A percentile compares a stretch with the other conserved stretches of the same genome.
Conservation (phyloP, 257 asterid genomes). For the Primulina tabacum region DNA sequence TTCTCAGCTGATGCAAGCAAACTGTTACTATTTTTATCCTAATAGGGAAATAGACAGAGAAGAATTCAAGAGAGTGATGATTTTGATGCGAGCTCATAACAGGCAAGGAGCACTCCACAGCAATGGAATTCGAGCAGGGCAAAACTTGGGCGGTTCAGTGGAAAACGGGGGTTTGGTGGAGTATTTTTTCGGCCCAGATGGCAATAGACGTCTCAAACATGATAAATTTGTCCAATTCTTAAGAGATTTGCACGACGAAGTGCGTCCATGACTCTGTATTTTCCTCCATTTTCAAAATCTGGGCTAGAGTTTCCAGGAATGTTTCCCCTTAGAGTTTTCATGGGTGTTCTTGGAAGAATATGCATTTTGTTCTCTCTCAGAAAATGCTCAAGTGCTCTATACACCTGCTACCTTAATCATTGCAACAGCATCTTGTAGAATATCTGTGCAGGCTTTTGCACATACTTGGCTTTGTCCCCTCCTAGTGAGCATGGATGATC, state of each 20-base stretch:
- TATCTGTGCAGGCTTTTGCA: background rate
- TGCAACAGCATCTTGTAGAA: too few relatives aligned
- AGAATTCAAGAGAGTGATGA: constrained; percentile 89
- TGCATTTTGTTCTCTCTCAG: background rate
- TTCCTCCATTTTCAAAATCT: constrained; percentile 17
- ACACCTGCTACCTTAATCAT: too few relatives aligned
- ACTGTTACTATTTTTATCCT: constrained; percentile 6
- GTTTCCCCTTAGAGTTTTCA: background rate
- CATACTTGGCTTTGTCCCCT: background rate
- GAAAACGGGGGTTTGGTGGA: constrained; percentile 83
- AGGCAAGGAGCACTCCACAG: constrained; percentile 79
- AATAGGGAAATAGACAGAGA: constrained; percentile 65
- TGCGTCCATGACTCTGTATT: constrained; percentile 32
- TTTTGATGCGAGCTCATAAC: constrained; percentile 79
- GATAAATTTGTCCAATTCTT: constrained; percentile 70
- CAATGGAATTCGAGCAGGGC: constrained; percentile 77
- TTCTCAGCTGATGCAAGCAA: background rate
- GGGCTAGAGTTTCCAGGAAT: constrained; percentile 2
- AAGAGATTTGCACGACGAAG: constrained; percentile 76
- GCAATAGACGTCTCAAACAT: constrained; percentile 55
- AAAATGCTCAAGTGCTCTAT: too few relatives aligned
- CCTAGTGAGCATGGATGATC: too few relatives aligned
- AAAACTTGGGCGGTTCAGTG: constrained; percentile 51
- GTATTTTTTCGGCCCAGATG: constrained; percentile 75
- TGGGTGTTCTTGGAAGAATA: constrained; percentile 11